Percentiles rank a stretch among this genome's conserved stretches.
Evolutionary conservation across 331 rosid species (phyloP).

Genomic region (Saraca asoca): DNA sequence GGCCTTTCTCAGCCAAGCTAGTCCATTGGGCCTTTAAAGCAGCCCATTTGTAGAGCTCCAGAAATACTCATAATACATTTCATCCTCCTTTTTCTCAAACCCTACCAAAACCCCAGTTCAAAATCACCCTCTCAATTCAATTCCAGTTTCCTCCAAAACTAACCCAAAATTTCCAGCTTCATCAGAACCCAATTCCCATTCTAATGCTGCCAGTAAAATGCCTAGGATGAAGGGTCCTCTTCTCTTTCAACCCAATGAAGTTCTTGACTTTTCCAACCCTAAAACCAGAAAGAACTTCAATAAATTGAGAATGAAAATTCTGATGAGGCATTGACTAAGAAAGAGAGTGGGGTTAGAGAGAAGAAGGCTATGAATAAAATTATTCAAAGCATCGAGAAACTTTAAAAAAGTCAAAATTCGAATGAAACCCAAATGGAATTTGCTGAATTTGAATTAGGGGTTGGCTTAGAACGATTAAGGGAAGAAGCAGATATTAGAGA

Average conservation of each 20-base stretch:
- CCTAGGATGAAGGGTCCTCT: conserved; percentile 53
- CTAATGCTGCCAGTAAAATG: conserved; percentile 35
- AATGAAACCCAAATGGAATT: conserved; percentile 30
- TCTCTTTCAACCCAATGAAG: conserved; percentile 41
- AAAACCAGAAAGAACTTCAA: not conserved
- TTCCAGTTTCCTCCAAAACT: conserved; percentile 16
- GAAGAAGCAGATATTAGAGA: conserved; percentile 27
- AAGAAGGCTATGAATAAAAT: conserved; percentile 40
- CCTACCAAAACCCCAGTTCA: conserved; percentile 26
- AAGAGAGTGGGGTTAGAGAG: conserved; percentile 40
- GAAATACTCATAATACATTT: too few species aligned
- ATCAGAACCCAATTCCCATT: conserved; percentile 20
- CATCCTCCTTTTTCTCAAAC: conserved; percentile 36
- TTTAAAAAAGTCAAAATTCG: conserved; percentile 16
- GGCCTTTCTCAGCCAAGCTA: too few species aligned
- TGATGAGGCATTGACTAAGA: conserved; percentile 28
- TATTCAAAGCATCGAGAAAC: conserved; percentile 43
- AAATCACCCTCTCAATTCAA: conserved; percentile 9
- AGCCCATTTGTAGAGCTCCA: too few species aligned
- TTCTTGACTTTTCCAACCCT: conserved; percentile 38
- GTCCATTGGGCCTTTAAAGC: too few species aligned
- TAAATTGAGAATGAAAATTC: not conserved
- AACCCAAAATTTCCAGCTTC: conserved; percentile 9
- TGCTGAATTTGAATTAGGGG: conserved; percentile 33
- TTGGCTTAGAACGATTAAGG: conserved; percentile 36